phyloP scores from a whole-genome alignment of 805 yeast species.

The Saccharomycopsis fibuligera region DNA sequence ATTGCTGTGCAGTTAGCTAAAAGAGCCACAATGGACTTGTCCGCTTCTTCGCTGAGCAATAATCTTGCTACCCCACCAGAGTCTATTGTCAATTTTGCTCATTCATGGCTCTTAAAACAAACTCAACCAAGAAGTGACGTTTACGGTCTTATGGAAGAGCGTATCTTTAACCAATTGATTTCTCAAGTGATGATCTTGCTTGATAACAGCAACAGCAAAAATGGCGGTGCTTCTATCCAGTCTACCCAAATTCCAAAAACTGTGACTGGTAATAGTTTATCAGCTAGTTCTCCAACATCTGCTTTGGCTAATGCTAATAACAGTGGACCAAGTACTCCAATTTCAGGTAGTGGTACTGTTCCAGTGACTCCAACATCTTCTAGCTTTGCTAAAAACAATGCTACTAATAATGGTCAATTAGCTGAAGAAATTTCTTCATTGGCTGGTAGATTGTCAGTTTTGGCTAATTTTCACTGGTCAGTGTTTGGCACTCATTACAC shows the following conservation, averaged over 20 bases:
- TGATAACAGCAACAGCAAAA: conserved; percentile 22
- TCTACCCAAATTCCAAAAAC: conserved; percentile 23
- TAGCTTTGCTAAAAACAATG: conserved; percentile 2
- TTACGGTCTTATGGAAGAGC: conserved; percentile 67
- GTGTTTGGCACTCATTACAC: conserved; percentile 71
- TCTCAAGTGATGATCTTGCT: conserved; percentile 29
- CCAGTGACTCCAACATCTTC: conserved; percentile 18
- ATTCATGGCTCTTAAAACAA: conserved; percentile 77
- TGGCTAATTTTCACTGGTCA: conserved; percentile 74
- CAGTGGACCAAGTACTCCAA: not conserved
- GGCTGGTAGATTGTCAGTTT: conserved; percentile 54
- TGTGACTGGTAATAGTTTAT: conserved; percentile 10
- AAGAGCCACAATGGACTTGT: conserved; percentile 23
- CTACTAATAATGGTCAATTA: conserved; percentile 24
- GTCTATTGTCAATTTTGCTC: conserved; percentile 49
- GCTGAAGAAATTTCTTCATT: conserved; percentile 52
- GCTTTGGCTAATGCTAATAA: conserved; percentile 2
- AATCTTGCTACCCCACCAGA: conserved; percentile 32
- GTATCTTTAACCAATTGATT: conserved; percentile 47
- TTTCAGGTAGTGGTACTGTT: conserved; percentile 11
- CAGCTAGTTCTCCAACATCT: conserved; percentile 3
- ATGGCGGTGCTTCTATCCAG: conserved; percentile 16
- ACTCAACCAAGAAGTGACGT: conserved; percentile 78
- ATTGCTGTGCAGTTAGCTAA: conserved; percentile 64
- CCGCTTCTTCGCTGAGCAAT: conserved; percentile 25